Evolutionary conservation across 1,139 yeast species (phyloP).

Genomic region (Yamadazyma diddensiae): DNA sequence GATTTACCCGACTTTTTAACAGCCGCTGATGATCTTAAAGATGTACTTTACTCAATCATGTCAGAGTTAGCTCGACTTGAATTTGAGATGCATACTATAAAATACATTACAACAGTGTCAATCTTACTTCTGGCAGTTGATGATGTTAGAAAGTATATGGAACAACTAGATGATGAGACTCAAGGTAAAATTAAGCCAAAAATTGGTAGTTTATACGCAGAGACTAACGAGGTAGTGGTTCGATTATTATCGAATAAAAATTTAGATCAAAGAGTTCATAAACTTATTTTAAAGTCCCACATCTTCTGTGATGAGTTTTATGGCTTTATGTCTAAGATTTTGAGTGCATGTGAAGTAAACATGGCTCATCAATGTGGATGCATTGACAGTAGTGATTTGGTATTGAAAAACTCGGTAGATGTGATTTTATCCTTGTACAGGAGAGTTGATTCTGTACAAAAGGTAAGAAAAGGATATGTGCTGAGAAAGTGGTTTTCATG

Average conservation of each 20-base stretch:
- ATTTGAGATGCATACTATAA: too few relatives aligned
- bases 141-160: too few relatives aligned
- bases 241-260: not conserved
- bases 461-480: not conserved
- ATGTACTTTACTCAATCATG: too few relatives aligned
- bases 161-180: too few relatives aligned
- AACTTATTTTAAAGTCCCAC: not conserved
- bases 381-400: slow-evolving; percentile 1
- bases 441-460: not conserved
- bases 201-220: slow-evolving; percentile 3
- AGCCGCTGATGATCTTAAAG: too few relatives aligned
- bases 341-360: not conserved
- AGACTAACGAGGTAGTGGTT: slow-evolving; percentile 3
- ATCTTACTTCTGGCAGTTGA: too few relatives aligned
- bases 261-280: not conserved
- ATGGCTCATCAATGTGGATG: slow-evolving; percentile 5
- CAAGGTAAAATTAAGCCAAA: too few relatives aligned
- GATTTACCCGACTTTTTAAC: too few relatives aligned
- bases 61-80: too few relatives aligned
- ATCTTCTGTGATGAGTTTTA: not conserved
- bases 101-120: too few relatives aligned
- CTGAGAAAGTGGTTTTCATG: not conserved
- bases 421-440: not conserved
- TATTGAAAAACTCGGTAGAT: not conserved
- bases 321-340: not conserved